Evolutionary conservation across 352 stramenopile genomes (phyloP), one percentile per base, ranked within the genome.

Genomic region (Globisporangium carolinianum): DNA sequence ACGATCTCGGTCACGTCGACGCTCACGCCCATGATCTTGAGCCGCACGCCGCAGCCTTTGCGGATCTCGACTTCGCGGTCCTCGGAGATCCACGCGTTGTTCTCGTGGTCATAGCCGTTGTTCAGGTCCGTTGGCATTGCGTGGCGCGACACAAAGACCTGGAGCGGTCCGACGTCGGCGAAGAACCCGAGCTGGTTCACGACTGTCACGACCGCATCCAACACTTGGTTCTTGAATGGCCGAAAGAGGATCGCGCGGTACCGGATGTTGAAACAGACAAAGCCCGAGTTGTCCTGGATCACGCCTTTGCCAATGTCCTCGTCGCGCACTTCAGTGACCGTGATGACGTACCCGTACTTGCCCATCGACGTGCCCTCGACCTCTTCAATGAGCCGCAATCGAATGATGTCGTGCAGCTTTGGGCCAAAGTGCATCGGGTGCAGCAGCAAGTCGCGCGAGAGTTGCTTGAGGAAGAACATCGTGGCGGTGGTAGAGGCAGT

Each of bases 271-370:
- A 98, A 98, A 47, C 96, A 96, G 32, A 98, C 94, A 71, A 97
- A 96, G 38, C 95, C 96, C 37, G 94, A 98, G 73, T 98, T 97
- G 73, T 98, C 97, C 76, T 99, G 95, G 73, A 99, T 98, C 67
- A 98, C 92, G 49, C 95, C 95, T 60, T 93, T 95, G 73, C 90
- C 91, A 61, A 98, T 98, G 73, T 99, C 89, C 54, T 98, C 90
- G 79, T 98, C 93, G 39, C 85, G 86, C 60, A 98, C 94, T 58
- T 98, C 89, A 53, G 96, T 98, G 51, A 98, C 94, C 58, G 96
- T 98, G 59, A 99, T 97, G 32, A 98, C 94, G 73, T 98, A 99
- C 51, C 96, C 96, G 60, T 97, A 97, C 64, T 98, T 97, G 60
- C 93, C 94, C 65, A 99, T 88, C 14, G 92, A 97, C 47, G 96